Evolutionary conservation across 2,329 filamentous ascomycete species (phyloP).

Genomic region (Penicillium sp.): DNA sequence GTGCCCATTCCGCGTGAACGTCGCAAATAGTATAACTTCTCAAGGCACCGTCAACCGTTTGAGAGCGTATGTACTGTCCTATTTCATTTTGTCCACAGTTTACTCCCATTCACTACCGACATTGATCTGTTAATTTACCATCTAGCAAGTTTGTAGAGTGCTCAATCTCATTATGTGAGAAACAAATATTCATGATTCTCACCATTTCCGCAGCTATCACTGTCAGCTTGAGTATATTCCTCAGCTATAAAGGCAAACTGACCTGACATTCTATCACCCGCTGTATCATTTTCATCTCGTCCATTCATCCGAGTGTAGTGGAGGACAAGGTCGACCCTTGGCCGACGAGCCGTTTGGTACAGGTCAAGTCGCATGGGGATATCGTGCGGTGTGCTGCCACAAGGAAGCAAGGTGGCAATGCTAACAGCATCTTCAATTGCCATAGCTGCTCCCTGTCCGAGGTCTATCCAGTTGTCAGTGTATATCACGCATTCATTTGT

Average conservation of each 20-base stretch:
- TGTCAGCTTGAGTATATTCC: background rate
- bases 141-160: background rate
- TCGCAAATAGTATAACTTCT: background rate
- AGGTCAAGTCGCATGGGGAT: constrained; percentile 20
- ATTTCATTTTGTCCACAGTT: background rate
- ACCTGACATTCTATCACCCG: constrained; percentile 18
- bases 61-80: background rate
- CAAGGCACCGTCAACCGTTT: background rate
- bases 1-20: background rate
- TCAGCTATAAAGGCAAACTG: background rate
- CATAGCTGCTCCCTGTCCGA: constrained; percentile 36
- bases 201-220: constrained; percentile 27
- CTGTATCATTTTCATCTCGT: constrained; percentile 21
- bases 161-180: constrained; percentile 25
- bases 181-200: constrained; percentile 22
- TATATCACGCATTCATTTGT: background rate
- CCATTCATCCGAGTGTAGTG: constrained; percentile 26
- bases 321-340: constrained; percentile 23
- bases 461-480: constrained; percentile 16
- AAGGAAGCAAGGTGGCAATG: constrained; percentile 28
- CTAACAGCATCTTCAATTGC: constrained; percentile 35
- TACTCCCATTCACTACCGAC: background rate
- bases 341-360: constrained; percentile 22
- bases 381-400: constrained; percentile 16
- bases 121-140: background rate